phyloP scores from a whole-genome alignment of 257 asterid species.

The Paraleonurus japonicus region DNA sequence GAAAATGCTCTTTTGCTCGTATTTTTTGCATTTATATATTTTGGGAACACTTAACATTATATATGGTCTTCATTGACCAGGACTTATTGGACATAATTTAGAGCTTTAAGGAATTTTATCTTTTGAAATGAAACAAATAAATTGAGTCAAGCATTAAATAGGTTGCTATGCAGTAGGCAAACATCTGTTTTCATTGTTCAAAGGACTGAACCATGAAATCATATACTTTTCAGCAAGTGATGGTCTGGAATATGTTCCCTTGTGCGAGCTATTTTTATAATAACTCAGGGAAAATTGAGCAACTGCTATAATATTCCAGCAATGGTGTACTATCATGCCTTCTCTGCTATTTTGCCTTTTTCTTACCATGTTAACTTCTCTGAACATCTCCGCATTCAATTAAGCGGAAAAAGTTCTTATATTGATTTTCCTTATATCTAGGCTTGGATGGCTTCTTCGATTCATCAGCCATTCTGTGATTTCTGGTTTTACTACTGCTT shows the following conservation, averaged over 20 bases:
- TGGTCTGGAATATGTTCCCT: constrained; percentile 17
- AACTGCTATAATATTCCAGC: background rate
- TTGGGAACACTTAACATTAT: background rate
- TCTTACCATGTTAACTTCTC: background rate
- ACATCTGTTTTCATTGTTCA: constrained; percentile 17
- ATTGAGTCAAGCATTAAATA: constrained; percentile 11
- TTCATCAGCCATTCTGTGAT: constrained; percentile 99
- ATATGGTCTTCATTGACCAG: constrained; percentile 1
- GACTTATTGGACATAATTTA: background rate
- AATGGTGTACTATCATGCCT: constrained; percentile 7
- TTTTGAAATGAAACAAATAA: background rate
- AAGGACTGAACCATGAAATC: constrained; percentile 5
- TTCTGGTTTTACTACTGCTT: constrained; percentile 99
- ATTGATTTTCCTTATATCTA: constrained; percentile 36
- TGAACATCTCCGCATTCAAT: constrained; percentile 1
- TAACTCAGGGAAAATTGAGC: background rate
- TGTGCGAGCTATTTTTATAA: background rate
- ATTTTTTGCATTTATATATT: background rate
- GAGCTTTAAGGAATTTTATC: constrained; percentile 12
- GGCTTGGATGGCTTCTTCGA: constrained; percentile 99
- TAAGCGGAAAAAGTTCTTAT: constrained; percentile 22
- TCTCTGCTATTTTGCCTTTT: constrained; percentile 13
- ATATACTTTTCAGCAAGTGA: constrained; percentile 17
- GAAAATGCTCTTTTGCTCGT: constrained; percentile 7
- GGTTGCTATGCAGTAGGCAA: constrained; percentile 10